phyloP scores from a whole-genome alignment of 1,139 yeast species.

The Geotrichum histeridarum region DNA sequence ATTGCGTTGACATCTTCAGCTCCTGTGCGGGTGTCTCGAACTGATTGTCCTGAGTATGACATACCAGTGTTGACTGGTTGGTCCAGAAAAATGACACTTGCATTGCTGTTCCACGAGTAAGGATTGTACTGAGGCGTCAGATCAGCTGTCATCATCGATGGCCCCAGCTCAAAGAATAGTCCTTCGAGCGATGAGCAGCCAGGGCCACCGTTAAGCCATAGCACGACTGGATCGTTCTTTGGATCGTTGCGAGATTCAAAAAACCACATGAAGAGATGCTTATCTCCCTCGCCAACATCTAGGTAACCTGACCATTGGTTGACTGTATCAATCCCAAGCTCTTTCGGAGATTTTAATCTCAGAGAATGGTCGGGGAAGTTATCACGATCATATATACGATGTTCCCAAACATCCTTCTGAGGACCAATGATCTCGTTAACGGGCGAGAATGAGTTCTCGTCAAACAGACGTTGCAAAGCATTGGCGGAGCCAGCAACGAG shows the following conservation, averaged over 20 bases:
- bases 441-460: constrained; percentile 2
- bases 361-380: constrained; percentile 11
- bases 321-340: constrained; percentile 63
- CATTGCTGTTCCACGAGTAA: constrained; percentile 81
- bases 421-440: constrained; percentile 7
- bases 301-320: constrained; percentile 85
- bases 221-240: constrained; percentile 69
- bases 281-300: constrained; percentile 69
- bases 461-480: constrained; percentile 4
- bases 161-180: constrained; percentile 83
- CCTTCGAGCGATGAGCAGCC: constrained; percentile 91
- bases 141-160: constrained; percentile 62
- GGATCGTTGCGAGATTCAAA: constrained; percentile 92
- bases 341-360: constrained; percentile 50
- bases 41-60: constrained; percentile 59
- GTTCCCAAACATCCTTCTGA: constrained; percentile 11
- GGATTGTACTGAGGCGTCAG: constrained; percentile 72
- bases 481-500: background rate
- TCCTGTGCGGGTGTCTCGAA: constrained; percentile 62
- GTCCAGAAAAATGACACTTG: constrained; percentile 85
- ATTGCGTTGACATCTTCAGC: constrained; percentile 74
- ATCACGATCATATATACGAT: constrained; percentile 7
- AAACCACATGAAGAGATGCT: constrained; percentile 80
- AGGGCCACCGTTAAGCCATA: constrained; percentile 91
- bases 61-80: constrained; percentile 94